Evolutionary conservation across 106 monocot species (phyloP).

Genomic region (Dendrobium huoshanense): DNA sequence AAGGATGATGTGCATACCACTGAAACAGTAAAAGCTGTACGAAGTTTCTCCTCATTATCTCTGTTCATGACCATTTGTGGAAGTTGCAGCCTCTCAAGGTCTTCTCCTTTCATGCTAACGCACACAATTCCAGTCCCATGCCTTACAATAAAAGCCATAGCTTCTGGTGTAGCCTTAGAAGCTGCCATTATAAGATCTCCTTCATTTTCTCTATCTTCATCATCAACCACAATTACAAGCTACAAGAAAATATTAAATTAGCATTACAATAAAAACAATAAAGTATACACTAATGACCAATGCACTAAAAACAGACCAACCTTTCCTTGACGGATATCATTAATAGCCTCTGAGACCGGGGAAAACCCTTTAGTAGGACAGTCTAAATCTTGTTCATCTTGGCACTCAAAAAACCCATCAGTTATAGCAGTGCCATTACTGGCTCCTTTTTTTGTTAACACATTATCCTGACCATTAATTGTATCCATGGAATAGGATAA

Average conservation of each 20-base stretch:
- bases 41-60: slow-evolving; percentile 85
- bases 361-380: slow-evolving; percentile 68
- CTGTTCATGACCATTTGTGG: slow-evolving; percentile 74
- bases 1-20: slow-evolving; percentile 1
- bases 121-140: slow-evolving; percentile 96
- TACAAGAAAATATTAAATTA: slow-evolving; percentile 31
- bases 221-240: slow-evolving; percentile 93
- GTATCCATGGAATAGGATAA: slow-evolving; percentile 6
- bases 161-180: slow-evolving; percentile 74
- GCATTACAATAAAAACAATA: slow-evolving; percentile 1
- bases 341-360: slow-evolving; percentile 76
- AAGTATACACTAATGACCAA: background rate
- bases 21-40: slow-evolving; percentile 67
- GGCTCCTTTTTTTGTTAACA: slow-evolving; percentile 5
- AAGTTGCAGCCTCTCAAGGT: slow-evolving; percentile 76
- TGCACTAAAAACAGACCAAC: slow-evolving; percentile 25
- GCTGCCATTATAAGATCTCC: slow-evolving; percentile 99
- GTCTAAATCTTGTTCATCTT: slow-evolving; percentile 66
- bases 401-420: slow-evolving; percentile 39
- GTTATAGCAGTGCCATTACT: slow-evolving; percentile 13
- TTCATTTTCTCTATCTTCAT: slow-evolving; percentile 94
- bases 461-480: slow-evolving; percentile 14
- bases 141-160: slow-evolving; percentile 87
- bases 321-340: slow-evolving; percentile 90
- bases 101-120: slow-evolving; percentile 94